These are phyloP conservation scores for Cymbopogon flexuosus DNA, from an alignment of 202 grass and related monocot species.

Conservation along the genomic window DNA sequence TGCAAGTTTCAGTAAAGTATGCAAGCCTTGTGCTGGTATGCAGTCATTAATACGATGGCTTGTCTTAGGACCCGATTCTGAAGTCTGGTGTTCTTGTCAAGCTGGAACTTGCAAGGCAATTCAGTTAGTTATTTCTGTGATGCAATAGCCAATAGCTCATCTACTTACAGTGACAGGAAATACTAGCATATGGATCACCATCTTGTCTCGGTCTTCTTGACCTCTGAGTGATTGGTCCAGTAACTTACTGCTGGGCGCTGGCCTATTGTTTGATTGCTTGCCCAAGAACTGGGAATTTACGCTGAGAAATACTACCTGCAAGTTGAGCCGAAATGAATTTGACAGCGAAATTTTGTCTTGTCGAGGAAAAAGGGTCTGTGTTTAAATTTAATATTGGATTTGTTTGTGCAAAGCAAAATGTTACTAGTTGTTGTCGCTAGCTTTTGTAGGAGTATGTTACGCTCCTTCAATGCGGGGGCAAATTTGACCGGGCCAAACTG, in stretches of 20 bases:
- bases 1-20: background rate
- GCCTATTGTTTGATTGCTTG: background rate
- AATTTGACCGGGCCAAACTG: background rate
- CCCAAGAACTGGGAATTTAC: background rate
- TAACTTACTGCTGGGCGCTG: background rate
- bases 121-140: background rate
- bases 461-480: background rate
- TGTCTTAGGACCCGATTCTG: background rate
- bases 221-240: background rate
- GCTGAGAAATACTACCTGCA: background rate
- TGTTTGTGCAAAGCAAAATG: background rate
- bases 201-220: background rate
- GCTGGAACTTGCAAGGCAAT: constrained; percentile 4
- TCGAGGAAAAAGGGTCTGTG: background rate
- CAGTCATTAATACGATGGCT: background rate
- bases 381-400: background rate
- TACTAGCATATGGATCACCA: background rate
- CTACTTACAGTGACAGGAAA: background rate
- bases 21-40: background rate
- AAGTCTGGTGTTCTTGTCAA: background rate
- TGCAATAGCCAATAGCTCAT: background rate
- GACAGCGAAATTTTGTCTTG: background rate
- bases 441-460: background rate
- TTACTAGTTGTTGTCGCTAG: background rate
- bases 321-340: background rate